Evolutionary conservation across 306 rosid species (phyloP).

Genomic region (Vigna angularis): DNA sequence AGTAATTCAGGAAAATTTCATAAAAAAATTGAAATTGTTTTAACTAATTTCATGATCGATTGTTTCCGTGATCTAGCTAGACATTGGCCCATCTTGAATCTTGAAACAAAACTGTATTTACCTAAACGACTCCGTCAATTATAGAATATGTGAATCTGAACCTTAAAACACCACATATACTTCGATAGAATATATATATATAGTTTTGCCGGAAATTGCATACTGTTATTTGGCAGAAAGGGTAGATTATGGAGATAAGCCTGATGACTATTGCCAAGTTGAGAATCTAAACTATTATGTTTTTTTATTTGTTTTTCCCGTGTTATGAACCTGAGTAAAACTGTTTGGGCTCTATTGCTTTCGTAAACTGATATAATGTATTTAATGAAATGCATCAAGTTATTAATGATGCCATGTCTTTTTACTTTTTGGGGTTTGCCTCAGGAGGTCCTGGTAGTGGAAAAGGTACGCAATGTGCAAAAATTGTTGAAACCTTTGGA

Average conservation of each 20-base stretch:
- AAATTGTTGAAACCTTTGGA: constrained; percentile 81
- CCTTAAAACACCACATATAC: neutral
- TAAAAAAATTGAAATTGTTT: neutral
- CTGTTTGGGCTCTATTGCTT: neutral
- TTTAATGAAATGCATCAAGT: constrained; percentile 2
- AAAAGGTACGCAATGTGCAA: constrained; percentile 92
- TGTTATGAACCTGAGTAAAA: neutral
- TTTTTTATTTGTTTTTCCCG: neutral
- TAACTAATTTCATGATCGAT: neutral
- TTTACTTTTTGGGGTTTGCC: constrained; percentile 8
- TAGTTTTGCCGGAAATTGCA: neutral
- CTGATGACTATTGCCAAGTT: neutral
- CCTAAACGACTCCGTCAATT: neutral
- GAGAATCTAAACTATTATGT: neutral
- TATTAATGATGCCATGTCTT: constrained; percentile 11
- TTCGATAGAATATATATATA: neutral
- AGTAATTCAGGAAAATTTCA: neutral
- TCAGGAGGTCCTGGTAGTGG: constrained; percentile 98
- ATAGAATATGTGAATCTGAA: neutral
- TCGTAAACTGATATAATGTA: neutral
- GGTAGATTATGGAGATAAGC: neutral
- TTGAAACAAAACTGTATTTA: constrained; percentile 8
- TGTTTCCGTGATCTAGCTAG: neutral
- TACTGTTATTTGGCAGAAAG: neutral
- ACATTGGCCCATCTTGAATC: constrained; percentile 21